A percentile compares a stretch with the other conserved stretches of the same genome.
Evolutionary conservation across 345 rosid species (phyloP).

Genomic region (Schrenkiella parvula): DNA sequence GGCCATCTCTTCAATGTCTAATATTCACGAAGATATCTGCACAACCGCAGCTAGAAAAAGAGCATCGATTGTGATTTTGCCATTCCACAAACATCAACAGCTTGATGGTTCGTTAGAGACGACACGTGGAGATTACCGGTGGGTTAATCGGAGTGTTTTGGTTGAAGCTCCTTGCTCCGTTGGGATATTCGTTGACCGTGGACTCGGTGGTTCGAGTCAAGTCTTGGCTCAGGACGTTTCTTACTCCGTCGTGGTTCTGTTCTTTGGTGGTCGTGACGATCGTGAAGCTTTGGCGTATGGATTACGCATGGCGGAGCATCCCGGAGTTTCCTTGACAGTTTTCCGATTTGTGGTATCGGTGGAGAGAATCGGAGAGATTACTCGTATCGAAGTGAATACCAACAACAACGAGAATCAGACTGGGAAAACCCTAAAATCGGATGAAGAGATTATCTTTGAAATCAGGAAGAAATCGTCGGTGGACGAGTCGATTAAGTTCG

Average conservation of each 20-base stretch:
- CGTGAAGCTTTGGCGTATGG: constrained; percentile 70
- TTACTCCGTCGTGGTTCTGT: constrained; percentile 41
- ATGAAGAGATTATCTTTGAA: constrained; percentile 40
- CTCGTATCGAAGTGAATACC: constrained; percentile 23
- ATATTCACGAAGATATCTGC: constrained; percentile 61
- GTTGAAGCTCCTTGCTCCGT: constrained; percentile 60
- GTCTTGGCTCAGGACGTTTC: constrained; percentile 55
- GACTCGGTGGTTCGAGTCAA: constrained; percentile 57
- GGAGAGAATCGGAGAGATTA: constrained; percentile 34
- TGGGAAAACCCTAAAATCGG: constrained; percentile 14
- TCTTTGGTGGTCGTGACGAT: constrained; percentile 61
- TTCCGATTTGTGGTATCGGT: constrained; percentile 37
- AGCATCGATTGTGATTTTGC: constrained; percentile 54
- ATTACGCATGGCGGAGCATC: constrained; percentile 70
- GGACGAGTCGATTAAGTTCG: constrained; percentile 38
- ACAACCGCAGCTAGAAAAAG: constrained; percentile 45
- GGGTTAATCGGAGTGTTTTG: constrained; percentile 45
- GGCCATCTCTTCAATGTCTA: constrained; percentile 53
- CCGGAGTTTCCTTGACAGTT: constrained; percentile 45
- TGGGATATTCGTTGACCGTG: constrained; percentile 61
- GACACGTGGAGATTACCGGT: constrained; percentile 43
- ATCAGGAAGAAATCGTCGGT: constrained; percentile 28
- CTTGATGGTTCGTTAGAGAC: constrained; percentile 57
- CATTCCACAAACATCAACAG: constrained; percentile 64
- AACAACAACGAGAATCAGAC: background rate